A percentile compares a stretch with the other conserved stretches of the same genome.
These are phyloP conservation scores for Cordyceps cateniannulata DNA, from an alignment of 2,329 filamentous ascomycete genomes.

Conservation along the genomic window DNA sequence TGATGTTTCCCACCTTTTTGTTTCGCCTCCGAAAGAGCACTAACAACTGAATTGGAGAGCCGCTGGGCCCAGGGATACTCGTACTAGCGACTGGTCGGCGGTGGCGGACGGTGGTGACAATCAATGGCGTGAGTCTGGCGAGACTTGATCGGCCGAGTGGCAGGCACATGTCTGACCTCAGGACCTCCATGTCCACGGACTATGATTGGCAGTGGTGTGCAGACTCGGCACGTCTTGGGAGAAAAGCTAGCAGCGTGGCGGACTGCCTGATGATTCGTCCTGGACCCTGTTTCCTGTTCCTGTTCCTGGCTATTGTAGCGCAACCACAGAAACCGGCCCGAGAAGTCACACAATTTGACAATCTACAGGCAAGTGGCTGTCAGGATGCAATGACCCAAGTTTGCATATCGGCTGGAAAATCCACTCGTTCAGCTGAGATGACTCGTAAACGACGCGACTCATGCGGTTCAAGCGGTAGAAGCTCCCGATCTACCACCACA, in stretches of 20 bases:
- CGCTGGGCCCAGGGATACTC: not conserved
- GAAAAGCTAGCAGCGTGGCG: not conserved
- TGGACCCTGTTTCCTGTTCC: not conserved
- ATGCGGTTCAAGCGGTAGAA: not conserved
- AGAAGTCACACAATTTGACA: not conserved
- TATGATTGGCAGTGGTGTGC: not conserved
- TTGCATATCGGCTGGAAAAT: not conserved
- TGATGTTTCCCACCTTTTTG: slow-evolving; percentile 7
- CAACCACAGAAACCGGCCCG: not conserved
- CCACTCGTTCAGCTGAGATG: not conserved
- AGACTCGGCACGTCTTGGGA: not conserved
- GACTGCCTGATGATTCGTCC: not conserved
- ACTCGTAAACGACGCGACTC: not conserved
- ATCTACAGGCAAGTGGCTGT: not conserved
- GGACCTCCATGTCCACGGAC: not conserved
- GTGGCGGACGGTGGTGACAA: too few relatives aligned
- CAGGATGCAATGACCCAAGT: not conserved
- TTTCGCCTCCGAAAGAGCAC: not conserved
- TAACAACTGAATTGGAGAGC: not conserved
- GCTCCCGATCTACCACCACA: not conserved
- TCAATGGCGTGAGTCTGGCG: not conserved
- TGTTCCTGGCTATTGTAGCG: slow-evolving; percentile 1
- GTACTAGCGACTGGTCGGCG: not conserved
- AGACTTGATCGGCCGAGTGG: not conserved
- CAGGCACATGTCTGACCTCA: not conserved